Base-by-base conservation (phyloP, 306 rosid genomes). In the Quercus aquifolioides region DNA sequence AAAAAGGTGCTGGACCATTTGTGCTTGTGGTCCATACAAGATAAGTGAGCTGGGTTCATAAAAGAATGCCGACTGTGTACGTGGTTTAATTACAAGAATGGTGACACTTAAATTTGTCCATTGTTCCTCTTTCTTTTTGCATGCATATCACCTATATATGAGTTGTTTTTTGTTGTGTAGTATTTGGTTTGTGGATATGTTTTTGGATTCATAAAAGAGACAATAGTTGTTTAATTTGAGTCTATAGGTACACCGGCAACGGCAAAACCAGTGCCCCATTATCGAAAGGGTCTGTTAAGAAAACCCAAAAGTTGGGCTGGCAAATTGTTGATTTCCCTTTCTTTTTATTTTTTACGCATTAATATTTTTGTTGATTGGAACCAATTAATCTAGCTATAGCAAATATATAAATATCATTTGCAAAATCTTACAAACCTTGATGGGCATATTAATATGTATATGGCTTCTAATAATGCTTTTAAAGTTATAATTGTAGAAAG, bases 1-100 rank as follows among this genome's bases (percentile, higher is more conserved):
- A 63, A 63, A 69, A 67, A 55, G 51, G 43, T 20, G 58, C 83
- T 71, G 78, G 82, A 13, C 81, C 85, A 69, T 10, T 28, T 58
- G 56, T 84, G 76, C 60, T 74, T 64, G 31, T 19, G 83, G 69
- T 57, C 73, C 74, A 63, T 79, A 28, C 80, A 74, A 64, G 76
- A 69, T 17, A n/a, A 64, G 74, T 77, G 81, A 73, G 83, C 57
- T 83, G 83, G 84, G 77, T 70, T 74, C 75, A 59, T 72, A 76
- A 77, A 17, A 77, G 43, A 71, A 55, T 74, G 65, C 26, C 28
- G 3, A 0, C 46, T 41, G 11, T 8, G 46, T 55, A 23, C 71
- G 28, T 72, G 41, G 76, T 75, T 81, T 86, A 76, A 69, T 87
- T 6, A 75, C 67, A 46, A 33, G 64, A 14, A 46, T 35, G 73